Evolutionary conservation across 2,329 filamentous ascomycete species (phyloP).

Genomic region (Trichoderma sp.): DNA sequence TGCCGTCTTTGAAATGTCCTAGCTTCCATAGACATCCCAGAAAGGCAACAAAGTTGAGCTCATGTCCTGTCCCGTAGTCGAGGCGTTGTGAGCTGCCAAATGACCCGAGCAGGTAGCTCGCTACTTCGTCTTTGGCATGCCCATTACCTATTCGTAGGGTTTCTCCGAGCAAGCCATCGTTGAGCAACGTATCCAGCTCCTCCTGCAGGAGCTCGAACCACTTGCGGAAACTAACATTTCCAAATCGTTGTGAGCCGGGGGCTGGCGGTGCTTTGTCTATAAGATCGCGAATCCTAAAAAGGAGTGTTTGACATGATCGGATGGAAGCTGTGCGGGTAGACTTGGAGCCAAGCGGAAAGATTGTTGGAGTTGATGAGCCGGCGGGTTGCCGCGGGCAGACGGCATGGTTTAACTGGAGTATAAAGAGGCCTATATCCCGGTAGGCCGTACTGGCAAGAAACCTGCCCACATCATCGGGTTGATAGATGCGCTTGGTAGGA

Average conservation of each 20-base stretch:
- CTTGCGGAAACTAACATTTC: slow-evolving; percentile 84
- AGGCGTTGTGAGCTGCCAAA: slow-evolving; percentile 88
- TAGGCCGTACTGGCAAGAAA: slow-evolving; percentile 85
- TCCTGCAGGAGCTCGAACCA: slow-evolving; percentile 75
- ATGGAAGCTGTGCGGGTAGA: slow-evolving; percentile 56
- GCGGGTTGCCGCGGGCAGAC: slow-evolving; percentile 71
- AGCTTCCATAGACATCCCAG: slow-evolving; percentile 90
- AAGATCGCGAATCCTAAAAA: slow-evolving; percentile 65
- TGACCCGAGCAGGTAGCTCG: slow-evolving; percentile 76
- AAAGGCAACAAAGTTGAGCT: slow-evolving; percentile 92
- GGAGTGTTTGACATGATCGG: slow-evolving; percentile 64
- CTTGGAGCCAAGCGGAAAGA: slow-evolving; percentile 48
- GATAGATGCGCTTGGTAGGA: slow-evolving; percentile 81
- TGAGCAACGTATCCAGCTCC: slow-evolving; percentile 48
- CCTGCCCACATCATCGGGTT: slow-evolving; percentile 75
- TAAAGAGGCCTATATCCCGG: slow-evolving; percentile 80
- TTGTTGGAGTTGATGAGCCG: slow-evolving; percentile 38
- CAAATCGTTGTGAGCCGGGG: slow-evolving; percentile 83
- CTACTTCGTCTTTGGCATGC: slow-evolving; percentile 67
- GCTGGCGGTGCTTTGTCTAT: slow-evolving; percentile 82
- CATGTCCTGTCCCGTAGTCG: slow-evolving; percentile 96
- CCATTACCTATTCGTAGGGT: slow-evolving; percentile 40
- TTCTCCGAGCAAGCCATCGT: slow-evolving; percentile 37
- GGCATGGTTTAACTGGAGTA: slow-evolving; percentile 86
- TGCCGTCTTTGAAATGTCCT: slow-evolving; percentile 68